A percentile compares a stretch with the other conserved stretches of the same genome.
Evolutionary conservation across 2,329 filamentous ascomycete species (phyloP).

Genomic region (Aspergillus sp.): DNA sequence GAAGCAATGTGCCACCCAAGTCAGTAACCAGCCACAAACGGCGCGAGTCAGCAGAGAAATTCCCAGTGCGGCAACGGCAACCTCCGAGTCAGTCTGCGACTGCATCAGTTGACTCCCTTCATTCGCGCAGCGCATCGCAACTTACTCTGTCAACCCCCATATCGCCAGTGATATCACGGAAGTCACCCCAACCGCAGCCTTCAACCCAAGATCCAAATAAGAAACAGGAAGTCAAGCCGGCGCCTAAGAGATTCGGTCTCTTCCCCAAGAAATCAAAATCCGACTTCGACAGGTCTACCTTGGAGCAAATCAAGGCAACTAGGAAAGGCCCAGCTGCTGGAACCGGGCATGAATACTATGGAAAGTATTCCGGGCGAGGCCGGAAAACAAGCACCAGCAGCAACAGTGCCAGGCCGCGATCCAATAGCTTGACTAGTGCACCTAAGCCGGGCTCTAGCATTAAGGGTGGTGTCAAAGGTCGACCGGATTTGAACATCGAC

Average conservation of each 20-base stretch:
- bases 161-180: constrained; percentile 25
- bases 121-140: constrained; percentile 26
- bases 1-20: constrained; percentile 50
- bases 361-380: constrained; percentile 42
- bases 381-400: constrained; percentile 39
- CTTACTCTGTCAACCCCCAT: constrained; percentile 28
- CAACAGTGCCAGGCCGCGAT: constrained; percentile 35
- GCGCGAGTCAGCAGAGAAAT: constrained; percentile 45
- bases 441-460: constrained; percentile 30
- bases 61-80: constrained; percentile 24
- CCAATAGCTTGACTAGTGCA: constrained; percentile 36
- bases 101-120: constrained; percentile 35
- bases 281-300: constrained; percentile 43
- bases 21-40: constrained; percentile 47
- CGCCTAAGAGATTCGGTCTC: constrained; percentile 67
- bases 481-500: constrained; percentile 41
- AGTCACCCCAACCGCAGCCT: constrained; percentile 38
- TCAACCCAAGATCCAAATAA: constrained; percentile 24
- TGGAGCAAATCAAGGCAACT: constrained; percentile 52
- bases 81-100: constrained; percentile 27
- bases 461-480: constrained; percentile 38
- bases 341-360: constrained; percentile 77
- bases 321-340: constrained; percentile 81
- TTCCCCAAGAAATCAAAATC: constrained; percentile 71
- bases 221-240: constrained; percentile 23